Evolutionary conservation across 2,329 filamentous ascomycete species (phyloP).

Genomic region (Phialophora verrucosa): DNA sequence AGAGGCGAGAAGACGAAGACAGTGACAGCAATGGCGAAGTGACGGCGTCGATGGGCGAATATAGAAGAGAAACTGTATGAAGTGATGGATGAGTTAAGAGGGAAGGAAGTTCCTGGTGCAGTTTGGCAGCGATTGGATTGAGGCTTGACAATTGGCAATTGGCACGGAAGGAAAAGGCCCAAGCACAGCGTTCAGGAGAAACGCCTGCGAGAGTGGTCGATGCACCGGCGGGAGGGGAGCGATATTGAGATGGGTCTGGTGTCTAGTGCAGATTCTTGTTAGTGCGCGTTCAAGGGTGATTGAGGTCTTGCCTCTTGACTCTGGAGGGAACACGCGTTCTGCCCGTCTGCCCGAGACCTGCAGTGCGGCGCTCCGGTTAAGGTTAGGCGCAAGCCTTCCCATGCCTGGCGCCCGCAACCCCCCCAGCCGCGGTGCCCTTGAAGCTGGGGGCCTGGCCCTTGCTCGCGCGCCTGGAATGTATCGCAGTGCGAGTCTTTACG

Average conservation of each 20-base stretch:
- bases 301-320: background rate
- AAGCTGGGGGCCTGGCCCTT: constrained; percentile 2
- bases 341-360: background rate
- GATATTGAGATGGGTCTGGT: constrained; percentile 5
- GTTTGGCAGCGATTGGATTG: constrained; percentile 14
- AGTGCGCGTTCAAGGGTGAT: constrained; percentile 11
- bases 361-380: constrained; percentile 2
- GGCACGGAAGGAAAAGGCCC: constrained; percentile 12
- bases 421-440: background rate
- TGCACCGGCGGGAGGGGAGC: background rate
- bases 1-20: constrained; percentile 22
- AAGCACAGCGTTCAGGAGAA: constrained; percentile 19
- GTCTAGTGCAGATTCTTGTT: constrained; percentile 13
- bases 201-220: constrained; percentile 9
- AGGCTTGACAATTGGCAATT: constrained; percentile 11
- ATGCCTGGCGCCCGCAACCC: constrained; percentile 5
- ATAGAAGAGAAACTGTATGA: constrained; percentile 23
- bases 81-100: constrained; percentile 10
- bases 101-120: constrained; percentile 15
- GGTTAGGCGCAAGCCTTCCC: constrained; percentile 6
- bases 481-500: background rate
- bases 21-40: constrained; percentile 9
- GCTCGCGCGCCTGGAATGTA: constrained; percentile 13
- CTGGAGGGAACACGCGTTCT: constrained; percentile 13
- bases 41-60: constrained; percentile 21